phyloP scores from a whole-genome alignment of 2,329 filamentous ascomycete species.

The Phyllosticta citrichinensis region DNA sequence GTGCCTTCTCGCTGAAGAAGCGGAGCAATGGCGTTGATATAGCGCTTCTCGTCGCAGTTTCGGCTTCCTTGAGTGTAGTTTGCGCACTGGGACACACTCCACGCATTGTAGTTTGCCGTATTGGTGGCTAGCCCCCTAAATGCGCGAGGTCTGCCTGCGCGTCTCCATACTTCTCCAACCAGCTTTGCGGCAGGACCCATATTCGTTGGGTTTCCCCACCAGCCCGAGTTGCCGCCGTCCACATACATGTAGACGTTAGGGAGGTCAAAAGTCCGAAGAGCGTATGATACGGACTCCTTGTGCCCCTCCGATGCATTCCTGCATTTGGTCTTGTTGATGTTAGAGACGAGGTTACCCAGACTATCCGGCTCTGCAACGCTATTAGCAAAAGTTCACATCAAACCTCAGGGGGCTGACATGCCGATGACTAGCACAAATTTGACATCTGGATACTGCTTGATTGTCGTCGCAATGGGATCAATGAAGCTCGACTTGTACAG shows the following conservation, averaged over 20 bases:
- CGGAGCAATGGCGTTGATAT: constrained; percentile 42
- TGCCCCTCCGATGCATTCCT: constrained; percentile 45
- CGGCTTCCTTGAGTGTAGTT: constrained; percentile 35
- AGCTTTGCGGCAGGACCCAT: constrained; percentile 41
- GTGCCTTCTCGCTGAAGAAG: constrained; percentile 38
- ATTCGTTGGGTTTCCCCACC: constrained; percentile 55
- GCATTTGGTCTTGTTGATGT: constrained; percentile 45
- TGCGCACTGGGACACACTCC: constrained; percentile 35
- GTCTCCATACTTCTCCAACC: constrained; percentile 38
- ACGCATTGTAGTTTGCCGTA: constrained; percentile 51
- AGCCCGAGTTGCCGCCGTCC: constrained; percentile 54
- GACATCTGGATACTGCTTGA: constrained; percentile 45
- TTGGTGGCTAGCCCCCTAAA: constrained; percentile 48
- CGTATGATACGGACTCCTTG: constrained; percentile 46
- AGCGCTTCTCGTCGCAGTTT: constrained; percentile 45
- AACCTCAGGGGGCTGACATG: constrained; percentile 15
- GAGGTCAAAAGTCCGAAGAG: constrained; percentile 46
- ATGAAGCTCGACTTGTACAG: constrained; percentile 44
- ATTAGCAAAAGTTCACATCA: background rate
- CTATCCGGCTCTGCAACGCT: constrained; percentile 44
- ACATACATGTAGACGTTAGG: constrained; percentile 55
- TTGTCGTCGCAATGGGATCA: constrained; percentile 42
- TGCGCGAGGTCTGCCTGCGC: constrained; percentile 35
- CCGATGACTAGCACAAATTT: constrained; percentile 43
- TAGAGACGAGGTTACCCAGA: constrained; percentile 54